Conservation (phyloP, 768 basidiomycete genomes). For the Porpolomopsis calyptriformis region DNA sequence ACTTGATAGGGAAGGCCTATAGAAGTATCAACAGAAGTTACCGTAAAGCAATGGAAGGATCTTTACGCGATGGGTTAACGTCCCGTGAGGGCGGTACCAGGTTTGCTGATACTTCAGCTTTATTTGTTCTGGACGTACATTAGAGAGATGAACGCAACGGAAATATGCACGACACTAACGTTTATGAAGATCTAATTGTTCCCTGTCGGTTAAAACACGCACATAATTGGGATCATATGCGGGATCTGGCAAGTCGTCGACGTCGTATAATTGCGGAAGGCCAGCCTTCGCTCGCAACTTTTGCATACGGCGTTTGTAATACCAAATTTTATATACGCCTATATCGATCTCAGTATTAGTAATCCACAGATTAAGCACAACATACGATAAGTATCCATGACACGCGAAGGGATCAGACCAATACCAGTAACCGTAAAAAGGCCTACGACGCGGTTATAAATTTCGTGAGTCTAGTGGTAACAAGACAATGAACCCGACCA, state of each 20-base stretch:
- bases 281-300: slow-evolving; percentile 50
- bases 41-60: slow-evolving; percentile 1
- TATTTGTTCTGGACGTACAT: slow-evolving; percentile 41
- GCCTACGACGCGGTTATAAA: slow-evolving; percentile 25
- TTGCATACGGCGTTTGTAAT: slow-evolving; percentile 52
- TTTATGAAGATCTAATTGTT: slow-evolving; percentile 54
- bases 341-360: slow-evolving; percentile 3
- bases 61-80: slow-evolving; percentile 62
- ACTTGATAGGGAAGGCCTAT: slow-evolving; percentile 65
- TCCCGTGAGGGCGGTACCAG: slow-evolving; percentile 82
- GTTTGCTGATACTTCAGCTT: slow-evolving; percentile 65
- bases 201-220: slow-evolving; percentile 54
- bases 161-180: slow-evolving; percentile 33
- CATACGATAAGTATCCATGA: slow-evolving; percentile 66
- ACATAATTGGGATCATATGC: slow-evolving; percentile 58
- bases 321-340: slow-evolving; percentile 71
- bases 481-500: slow-evolving; percentile 30
- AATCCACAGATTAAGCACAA: slow-evolving; percentile 3
- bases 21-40: slow-evolving; percentile 1
- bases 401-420: slow-evolving; percentile 67
- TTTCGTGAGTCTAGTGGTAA: neutral
- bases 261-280: slow-evolving; percentile 59
- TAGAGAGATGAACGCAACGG: neutral
- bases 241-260: slow-evolving; percentile 76
- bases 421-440: slow-evolving; percentile 76